Conservation (phyloP, 768 basidiomycete species). For the Rhizopogon roseolus region DNA sequence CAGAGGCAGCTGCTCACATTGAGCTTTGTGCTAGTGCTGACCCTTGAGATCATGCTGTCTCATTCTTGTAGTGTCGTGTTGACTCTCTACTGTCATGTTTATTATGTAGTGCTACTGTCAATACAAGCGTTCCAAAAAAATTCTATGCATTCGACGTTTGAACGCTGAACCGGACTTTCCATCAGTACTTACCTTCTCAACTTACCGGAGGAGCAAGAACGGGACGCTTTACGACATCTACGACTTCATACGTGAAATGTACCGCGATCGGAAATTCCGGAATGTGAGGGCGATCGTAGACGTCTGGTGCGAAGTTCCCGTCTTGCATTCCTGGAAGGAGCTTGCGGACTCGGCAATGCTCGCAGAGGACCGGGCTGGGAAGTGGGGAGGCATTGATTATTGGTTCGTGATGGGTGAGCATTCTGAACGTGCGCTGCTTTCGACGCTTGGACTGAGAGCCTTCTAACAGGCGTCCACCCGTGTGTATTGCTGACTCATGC, state of each 20-base stretch:
- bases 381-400: slow-evolving; percentile 71
- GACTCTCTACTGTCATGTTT: too few species aligned
- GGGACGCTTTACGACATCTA: slow-evolving; percentile 52
- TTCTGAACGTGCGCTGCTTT: not conserved
- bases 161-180: too few species aligned
- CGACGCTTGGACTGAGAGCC: not conserved
- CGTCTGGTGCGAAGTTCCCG: slow-evolving; percentile 86
- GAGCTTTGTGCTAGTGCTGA: too few species aligned
- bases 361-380: slow-evolving; percentile 36
- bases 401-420: slow-evolving; percentile 78
- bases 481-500: slow-evolving; percentile 28
- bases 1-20: too few species aligned
- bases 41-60: too few species aligned
- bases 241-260: slow-evolving; percentile 65
- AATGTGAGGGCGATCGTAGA: slow-evolving; percentile 74
- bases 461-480: slow-evolving; percentile 65
- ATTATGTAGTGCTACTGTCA: too few species aligned
- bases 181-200: slow-evolving; percentile 66
- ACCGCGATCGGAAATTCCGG: slow-evolving; percentile 47
- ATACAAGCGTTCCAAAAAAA: too few species aligned
- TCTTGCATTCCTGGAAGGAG: slow-evolving; percentile 56
- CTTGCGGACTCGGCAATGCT: slow-evolving; percentile 67
- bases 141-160: too few species aligned
- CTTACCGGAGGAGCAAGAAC: slow-evolving; percentile 51
- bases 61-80: too few species aligned